Base-by-base conservation (phyloP, 192 early-diverging fungal species). In the Bifiguratus adelaidae region DNA sequence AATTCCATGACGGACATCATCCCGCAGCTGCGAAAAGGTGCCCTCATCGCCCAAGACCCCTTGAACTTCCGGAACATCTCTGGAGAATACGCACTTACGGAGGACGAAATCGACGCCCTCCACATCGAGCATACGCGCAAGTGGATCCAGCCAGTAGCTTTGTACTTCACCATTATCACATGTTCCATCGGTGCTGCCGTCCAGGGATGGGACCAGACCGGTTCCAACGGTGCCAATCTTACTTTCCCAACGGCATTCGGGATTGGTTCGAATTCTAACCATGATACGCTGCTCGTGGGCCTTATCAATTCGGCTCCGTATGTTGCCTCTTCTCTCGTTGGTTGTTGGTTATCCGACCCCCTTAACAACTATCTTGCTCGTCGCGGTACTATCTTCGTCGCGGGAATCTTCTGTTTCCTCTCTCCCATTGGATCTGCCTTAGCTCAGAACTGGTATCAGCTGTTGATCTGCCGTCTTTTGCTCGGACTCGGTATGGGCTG, bases 301-400 rank as follows among this genome's bases (percentile, higher is more conserved):
- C 22, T 45, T 15, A 30, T 45, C 0, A 45, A 45, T 5, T 26
- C 28, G 29, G 44, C 44, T 8, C 44, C 44, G 4, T 45, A 45
- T 30, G 28, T 45, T 30, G 44, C 44, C 3, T 45, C 28, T 23
- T 26, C 44, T 26, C 18, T 45, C 20, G 28, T 2, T 15, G 44
- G 44, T 45, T 26, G 29, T 15, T 45, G 44, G 44, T 7, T 45
- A 13, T 30, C 29, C 28, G 27, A 30, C 11, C 27, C 27, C 9
- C 15, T 45, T 18, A 19, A 26, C 25, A 45, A 19, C 44, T 45
- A 30, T 26, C 32, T 45, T 45, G 44, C 28, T 45, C 25, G 44
- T 30, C 44, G 44, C 32, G 44, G 44, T 2, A 30, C 44, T 28
- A 45, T 45, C 44, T 45, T 45, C 15, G 32, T 45, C 13, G 44